Evolutionary conservation across 768 basidiomycete genomes (phyloP).

Genomic region (Phylloporus rhodoxanthus): DNA sequence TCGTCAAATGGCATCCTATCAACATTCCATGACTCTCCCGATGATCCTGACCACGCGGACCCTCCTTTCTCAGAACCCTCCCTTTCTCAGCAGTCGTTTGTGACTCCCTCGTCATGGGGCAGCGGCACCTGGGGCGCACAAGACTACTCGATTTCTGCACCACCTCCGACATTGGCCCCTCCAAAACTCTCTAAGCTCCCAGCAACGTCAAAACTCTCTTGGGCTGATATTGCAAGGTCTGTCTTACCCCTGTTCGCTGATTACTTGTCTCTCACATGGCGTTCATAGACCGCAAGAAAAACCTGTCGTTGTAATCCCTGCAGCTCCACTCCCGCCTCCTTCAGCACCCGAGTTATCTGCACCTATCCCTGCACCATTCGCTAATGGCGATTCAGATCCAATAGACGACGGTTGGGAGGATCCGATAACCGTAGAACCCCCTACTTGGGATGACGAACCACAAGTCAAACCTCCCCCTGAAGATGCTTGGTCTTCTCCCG

Average conservation of each 20-base stretch:
- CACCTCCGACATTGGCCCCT: conserved; percentile 19
- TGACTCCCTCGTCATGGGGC: conserved; percentile 33
- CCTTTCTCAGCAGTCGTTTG: conserved; percentile 12
- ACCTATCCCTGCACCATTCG: conserved; percentile 25
- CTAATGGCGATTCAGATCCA: conserved; percentile 31
- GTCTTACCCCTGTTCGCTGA: not conserved
- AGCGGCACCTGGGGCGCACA: conserved; percentile 28
- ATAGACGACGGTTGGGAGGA: conserved; percentile 58
- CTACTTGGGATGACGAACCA: conserved; percentile 69
- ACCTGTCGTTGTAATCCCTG: conserved; percentile 36
- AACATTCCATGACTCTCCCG: conserved; percentile 11
- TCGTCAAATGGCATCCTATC: conserved; percentile 11
- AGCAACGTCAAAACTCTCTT: conserved; percentile 72
- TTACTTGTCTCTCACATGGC: conserved; percentile 1
- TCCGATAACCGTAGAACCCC: conserved; percentile 62
- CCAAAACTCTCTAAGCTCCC: conserved; percentile 47
- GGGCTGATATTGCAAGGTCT: conserved; percentile 77
- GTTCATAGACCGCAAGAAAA: conserved; percentile 59
- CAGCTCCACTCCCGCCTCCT: conserved; percentile 13
- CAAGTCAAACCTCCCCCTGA: conserved; percentile 32
- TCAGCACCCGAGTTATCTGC: conserved; percentile 22
- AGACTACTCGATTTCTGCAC: conserved; percentile 35
- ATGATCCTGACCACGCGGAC: conserved; percentile 14
- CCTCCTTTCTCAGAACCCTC: conserved; percentile 8
- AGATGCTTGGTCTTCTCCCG: conserved; percentile 31